Evolutionary conservation across 108 stramenopile genomes (phyloP), one percentile per base, ranked within the genome.

Genomic region (Nitzschia sp.): DNA sequence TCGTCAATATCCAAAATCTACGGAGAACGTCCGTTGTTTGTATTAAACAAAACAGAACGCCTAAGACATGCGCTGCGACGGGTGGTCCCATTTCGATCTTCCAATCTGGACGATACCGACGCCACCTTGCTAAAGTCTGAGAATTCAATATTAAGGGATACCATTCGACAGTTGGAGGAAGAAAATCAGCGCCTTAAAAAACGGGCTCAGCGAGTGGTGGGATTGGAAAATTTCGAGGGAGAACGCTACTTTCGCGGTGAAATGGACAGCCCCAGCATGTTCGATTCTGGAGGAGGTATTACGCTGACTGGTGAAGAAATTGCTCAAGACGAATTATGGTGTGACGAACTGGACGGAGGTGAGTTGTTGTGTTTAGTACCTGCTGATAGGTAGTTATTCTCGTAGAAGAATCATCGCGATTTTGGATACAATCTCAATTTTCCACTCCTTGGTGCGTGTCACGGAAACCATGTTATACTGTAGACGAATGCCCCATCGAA

Each of bases 221-320:
- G 83, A 29, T 47, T 87, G 66, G 86, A 87, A 65, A 76, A 57
- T 41, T 87, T 87, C 72, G 86, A 87, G 53, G 86, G 85, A 53
- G 86, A 77, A 66, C 66, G 75, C 21, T 26, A 54, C 26, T 67
- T 78, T 48, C 19, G 15, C 8, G 35, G 32, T 16, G 41, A 54
- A 33, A 32, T 29, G 27, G 55, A 56, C 22, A 35, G 3, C 3
- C n/a, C 45, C 25, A 30, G n/a, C 46, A 17, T 38, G 3, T 21
- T n/a, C 3, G 17, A 33, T 3, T 33, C 47, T 17, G 11, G 36
- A 33, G 45, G 15, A 53, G 75, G 65, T 21, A 57, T 57, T 66
- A 72, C 71, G 29, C 23, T 58, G 26, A 72, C 56, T 45, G 59
- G 45, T 30, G 60, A 52, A 54, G 57, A 31, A 58, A 69, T 66